Percentiles rank a stretch among this genome's conserved stretches.
Evolutionary conservation across 441 rosid species (phyloP).

Genomic region (Capsella rubella): DNA sequence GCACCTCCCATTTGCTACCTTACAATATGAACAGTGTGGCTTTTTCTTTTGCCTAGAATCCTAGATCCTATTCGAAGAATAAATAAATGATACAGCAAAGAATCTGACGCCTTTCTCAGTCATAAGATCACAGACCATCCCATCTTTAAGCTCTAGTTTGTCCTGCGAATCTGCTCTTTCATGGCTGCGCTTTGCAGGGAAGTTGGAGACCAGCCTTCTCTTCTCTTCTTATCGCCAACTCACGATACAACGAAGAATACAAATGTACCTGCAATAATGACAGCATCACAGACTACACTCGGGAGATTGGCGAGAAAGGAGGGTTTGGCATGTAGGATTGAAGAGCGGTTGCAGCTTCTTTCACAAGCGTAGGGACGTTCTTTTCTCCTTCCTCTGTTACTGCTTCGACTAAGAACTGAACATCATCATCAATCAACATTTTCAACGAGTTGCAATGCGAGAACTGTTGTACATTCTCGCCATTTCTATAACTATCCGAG

Average conservation of each 20-base stretch:
- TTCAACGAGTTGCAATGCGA: constrained; percentile 65
- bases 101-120: constrained; percentile 36
- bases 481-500: constrained; percentile 40
- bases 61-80: constrained; percentile 46
- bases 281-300: constrained; percentile 57
- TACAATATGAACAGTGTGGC: constrained; percentile 57
- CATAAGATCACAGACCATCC: constrained; percentile 31
- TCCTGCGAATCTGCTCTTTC: constrained; percentile 11
- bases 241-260: constrained; percentile 4
- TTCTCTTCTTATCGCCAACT: constrained; percentile 18
- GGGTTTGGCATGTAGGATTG: constrained; percentile 75
- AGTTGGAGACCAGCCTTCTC: constrained; percentile 30
- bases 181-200: constrained; percentile 22
- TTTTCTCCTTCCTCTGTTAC: constrained; percentile 59
- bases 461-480: constrained; percentile 48
- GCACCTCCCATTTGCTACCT: constrained; percentile 47
- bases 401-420: constrained; percentile 68
- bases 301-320: constrained; percentile 87
- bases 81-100: constrained; percentile 45
- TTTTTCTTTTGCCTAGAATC: constrained; percentile 41
- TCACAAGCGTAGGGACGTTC: constrained; percentile 49
- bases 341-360: constrained; percentile 47
- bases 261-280: constrained; percentile 22
- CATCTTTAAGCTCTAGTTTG: constrained; percentile 27
- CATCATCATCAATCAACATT: constrained; percentile 74